Evolutionary conservation across 2,329 filamentous ascomycete species (phyloP).

Genomic region (Delphinella strobiligena): DNA sequence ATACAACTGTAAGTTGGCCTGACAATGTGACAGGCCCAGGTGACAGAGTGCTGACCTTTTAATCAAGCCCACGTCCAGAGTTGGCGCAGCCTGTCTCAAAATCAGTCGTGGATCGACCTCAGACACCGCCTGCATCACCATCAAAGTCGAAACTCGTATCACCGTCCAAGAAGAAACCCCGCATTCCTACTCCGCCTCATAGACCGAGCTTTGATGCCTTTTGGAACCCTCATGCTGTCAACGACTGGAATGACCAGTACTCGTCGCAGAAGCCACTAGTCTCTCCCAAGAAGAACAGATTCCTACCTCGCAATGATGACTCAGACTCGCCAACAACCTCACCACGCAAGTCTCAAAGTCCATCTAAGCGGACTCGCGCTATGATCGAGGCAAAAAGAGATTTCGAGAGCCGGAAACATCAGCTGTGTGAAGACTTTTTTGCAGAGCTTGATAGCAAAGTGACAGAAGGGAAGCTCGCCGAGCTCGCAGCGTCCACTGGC

Average conservation of each 20-base stretch:
- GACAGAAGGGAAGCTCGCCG: conserved; percentile 46
- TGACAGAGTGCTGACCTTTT: no score
- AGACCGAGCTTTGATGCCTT: conserved; percentile 44
- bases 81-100: background rate
- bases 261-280: conserved; percentile 38
- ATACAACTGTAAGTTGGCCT: conserved; percentile 14
- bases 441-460: conserved; percentile 55
- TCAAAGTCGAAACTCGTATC: conserved; percentile 31
- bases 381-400: conserved; percentile 38
- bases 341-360: conserved; percentile 28
- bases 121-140: conserved; percentile 30
- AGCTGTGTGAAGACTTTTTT: conserved; percentile 53
- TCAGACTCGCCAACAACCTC: conserved; percentile 19
- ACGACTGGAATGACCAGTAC: conserved; percentile 54
- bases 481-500: conserved; percentile 50
- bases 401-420: conserved; percentile 52
- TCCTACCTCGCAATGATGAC: conserved; percentile 12
- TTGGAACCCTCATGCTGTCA: conserved; percentile 47
- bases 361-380: conserved; percentile 18
- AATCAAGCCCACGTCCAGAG: no score
- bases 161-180: conserved; percentile 32
- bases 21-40: conserved; percentile 15
- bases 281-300: conserved; percentile 24
- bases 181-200: conserved; percentile 44
- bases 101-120: conserved; percentile 8